phyloP scores from a whole-genome alignment of 2,329 filamentous ascomycete species.

The Orbilia blumenaviensis region DNA sequence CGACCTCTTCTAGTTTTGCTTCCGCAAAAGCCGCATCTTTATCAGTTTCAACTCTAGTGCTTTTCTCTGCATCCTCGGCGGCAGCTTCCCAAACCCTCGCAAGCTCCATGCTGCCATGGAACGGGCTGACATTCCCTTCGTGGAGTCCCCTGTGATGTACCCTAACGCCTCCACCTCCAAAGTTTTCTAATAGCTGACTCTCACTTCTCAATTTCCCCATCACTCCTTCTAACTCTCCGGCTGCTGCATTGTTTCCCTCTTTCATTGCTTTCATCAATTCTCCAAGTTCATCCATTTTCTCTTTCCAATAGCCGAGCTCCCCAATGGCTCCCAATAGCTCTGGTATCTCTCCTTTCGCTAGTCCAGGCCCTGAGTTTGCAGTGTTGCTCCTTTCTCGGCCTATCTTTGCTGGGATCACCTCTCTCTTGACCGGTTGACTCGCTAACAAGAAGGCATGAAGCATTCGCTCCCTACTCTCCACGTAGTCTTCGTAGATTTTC shows the following conservation, averaged over 20 bases:
- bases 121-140: conserved; percentile 16
- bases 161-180: conserved; percentile 26
- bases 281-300: conserved; percentile 34
- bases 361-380: neutral
- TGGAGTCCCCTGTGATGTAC: neutral
- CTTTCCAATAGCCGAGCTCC: conserved; percentile 42
- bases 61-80: conserved; percentile 47
- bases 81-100: conserved; percentile 45
- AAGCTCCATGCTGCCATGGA: conserved; percentile 30
- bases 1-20: conserved; percentile 31
- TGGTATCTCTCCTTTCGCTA: conserved; percentile 23
- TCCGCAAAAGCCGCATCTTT: conserved; percentile 25
- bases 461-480: conserved; percentile 39
- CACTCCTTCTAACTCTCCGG: conserved; percentile 25
- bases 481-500: conserved; percentile 31
- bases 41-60: conserved; percentile 22
- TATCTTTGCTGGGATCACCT: conserved; percentile 34
- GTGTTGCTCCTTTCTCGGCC: conserved; percentile 23
- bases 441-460: conserved; percentile 47
- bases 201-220: conserved; percentile 47
- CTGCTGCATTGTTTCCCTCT: conserved; percentile 29
- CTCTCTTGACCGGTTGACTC: conserved; percentile 32
- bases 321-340: conserved; percentile 27
- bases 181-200: conserved; percentile 43
- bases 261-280: conserved; percentile 46